phyloP scores from a whole-genome alignment of 768 basidiomycete species.

The Gautieria morchelliformis region DNA sequence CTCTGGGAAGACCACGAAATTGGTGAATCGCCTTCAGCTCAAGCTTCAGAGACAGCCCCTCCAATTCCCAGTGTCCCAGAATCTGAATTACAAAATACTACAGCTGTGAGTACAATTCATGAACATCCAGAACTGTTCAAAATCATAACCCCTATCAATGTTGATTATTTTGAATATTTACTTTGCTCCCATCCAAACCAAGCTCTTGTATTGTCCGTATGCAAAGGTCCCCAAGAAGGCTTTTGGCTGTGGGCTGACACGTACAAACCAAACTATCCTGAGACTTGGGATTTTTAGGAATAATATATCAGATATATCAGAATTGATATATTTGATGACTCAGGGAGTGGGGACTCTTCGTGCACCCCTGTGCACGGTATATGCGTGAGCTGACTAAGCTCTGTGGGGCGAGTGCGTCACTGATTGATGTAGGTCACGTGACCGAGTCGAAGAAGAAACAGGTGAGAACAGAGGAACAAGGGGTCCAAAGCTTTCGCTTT shows the following conservation, averaged over 20 bases:
- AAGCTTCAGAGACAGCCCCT: background rate
- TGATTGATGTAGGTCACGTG: too few species aligned
- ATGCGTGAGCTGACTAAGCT: too few species aligned
- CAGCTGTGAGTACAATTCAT: constrained; percentile 16
- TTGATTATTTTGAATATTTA: constrained; percentile 20
- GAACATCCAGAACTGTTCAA: constrained; percentile 24
- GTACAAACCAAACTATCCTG: background rate
- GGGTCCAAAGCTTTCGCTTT: too few species aligned
- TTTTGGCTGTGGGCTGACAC: constrained; percentile 37
- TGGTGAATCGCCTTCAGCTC: background rate
- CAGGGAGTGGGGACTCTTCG: too few species aligned
- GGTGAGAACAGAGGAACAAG: too few species aligned
- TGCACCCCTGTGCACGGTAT: too few species aligned
- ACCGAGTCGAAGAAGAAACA: too few species aligned
- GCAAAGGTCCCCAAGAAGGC: constrained; percentile 23
- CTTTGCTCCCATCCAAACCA: constrained; percentile 29
- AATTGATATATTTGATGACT: too few species aligned
- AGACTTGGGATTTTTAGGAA: too few species aligned
- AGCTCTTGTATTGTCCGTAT: constrained; percentile 24
- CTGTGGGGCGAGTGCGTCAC: too few species aligned
- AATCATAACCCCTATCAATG: constrained; percentile 28
- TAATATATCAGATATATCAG: too few species aligned
- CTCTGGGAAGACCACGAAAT: too few species aligned
- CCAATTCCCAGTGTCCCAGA: background rate
- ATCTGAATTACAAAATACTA: constrained; percentile 11